Evolutionary conservation across 176 grass and related monocot genomes (phyloP), one percentile per base, ranked within the genome.

Genomic region (Guadua angustifolia): DNA sequence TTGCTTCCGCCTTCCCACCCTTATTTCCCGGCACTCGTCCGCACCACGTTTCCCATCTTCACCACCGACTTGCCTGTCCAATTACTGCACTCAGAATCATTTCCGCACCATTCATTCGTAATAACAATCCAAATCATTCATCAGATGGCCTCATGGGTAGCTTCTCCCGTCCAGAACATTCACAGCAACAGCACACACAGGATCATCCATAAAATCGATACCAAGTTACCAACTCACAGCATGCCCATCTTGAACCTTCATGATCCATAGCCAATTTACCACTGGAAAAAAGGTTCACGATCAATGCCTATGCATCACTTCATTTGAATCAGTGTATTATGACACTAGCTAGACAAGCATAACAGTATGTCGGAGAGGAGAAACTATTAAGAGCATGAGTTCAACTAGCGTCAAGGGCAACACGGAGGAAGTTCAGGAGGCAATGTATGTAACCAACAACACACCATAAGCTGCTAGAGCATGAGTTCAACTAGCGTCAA

Each of bases 381-480:
- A 79, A 12, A n/a, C n/a, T n/a, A n/a, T n/a, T n/a, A n/a, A n/a
- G n/a, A n/a, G n/a, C n/a, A n/a, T n/a, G n/a, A n/a, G n/a, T n/a
- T n/a, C n/a, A n/a, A n/a, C n/a, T n/a, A n/a, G n/a, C n/a, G n/a
- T n/a, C n/a, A n/a, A n/a, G n/a, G n/a, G n/a, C n/a, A n/a, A 49
- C 26, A 10, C 17, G 9, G 26, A 26, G 15, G 36, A 66, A 46
- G 79, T 82, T 83, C 66, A n/a, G 58, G 58, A n/a, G 58, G 66
- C 11, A 57, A 69, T 32, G 8, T 40, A 69, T 32, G 8, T 40
- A 32, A 52, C 40, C 17, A 86, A n/a, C 74, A 75, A 7, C 17
- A 40, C 33, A 86, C 39, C 56, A 86, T 39, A 44, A 58, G 66
- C 47, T 58, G 66, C 47, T 58, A 56, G 14, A 52, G 35, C 9